A percentile compares a stretch with the other conserved stretches of the same genome.
Conservation (phyloP, 208 protist genomes). For the Herpetomonas samuelpessoai region DNA sequence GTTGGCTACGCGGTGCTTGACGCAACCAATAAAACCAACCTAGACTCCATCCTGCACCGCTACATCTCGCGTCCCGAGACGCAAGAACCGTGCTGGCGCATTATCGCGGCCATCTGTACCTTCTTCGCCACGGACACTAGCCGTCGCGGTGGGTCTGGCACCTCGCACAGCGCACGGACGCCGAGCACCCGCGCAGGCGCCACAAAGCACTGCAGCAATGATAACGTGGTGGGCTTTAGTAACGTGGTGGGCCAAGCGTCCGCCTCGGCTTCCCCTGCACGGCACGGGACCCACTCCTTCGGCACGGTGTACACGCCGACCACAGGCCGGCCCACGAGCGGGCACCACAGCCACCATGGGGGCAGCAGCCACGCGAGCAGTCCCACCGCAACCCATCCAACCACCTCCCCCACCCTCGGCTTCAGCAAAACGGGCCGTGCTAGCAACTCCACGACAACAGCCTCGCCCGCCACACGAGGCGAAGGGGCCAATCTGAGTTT, state of each 20-base stretch:
- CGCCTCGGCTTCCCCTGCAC: background rate
- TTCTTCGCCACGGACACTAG: slow-evolving; percentile 15
- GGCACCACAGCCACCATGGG: background rate
- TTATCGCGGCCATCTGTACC: slow-evolving; percentile 80
- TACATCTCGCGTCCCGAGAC: slow-evolving; percentile 84
- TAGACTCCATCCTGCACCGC: slow-evolving; percentile 84
- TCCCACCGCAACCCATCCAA: no score
- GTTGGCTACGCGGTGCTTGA: slow-evolving; percentile 84
- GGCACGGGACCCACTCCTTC: background rate
- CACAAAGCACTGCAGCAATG: background rate
- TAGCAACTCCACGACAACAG: background rate
- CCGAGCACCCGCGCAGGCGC: slow-evolving; percentile 8
- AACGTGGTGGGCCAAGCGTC: background rate
- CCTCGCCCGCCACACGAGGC: background rate
- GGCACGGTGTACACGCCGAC: slow-evolving; percentile 1
- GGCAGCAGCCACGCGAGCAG: background rate
- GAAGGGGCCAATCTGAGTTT: background rate
- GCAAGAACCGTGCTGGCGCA: slow-evolving; percentile 85
- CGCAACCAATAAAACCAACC: slow-evolving; percentile 76
- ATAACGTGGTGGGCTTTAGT: background rate
- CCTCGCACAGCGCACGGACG: background rate
- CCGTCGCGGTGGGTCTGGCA: background rate
- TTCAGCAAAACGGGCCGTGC: background rate
- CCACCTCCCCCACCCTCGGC: background rate
- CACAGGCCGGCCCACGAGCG: background rate